Conservation (phyloP, 163 green algal species). For the Coccomyxa subellipsoidea region DNA sequence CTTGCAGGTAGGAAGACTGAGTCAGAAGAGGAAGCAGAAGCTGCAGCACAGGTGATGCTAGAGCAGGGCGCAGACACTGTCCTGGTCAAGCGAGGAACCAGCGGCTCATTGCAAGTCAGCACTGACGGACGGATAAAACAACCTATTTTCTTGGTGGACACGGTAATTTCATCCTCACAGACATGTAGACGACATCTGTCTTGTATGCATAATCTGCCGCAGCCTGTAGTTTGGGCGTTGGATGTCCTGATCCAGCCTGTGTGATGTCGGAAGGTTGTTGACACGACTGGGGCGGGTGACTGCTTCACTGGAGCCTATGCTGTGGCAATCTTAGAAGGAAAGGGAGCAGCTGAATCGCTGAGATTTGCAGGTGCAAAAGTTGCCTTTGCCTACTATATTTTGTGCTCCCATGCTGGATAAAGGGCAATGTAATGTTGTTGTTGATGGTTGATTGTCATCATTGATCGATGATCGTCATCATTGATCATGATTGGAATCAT, state of each 20-base stretch:
- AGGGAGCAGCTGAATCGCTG: slow-evolving; percentile 49
- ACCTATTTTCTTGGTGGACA: slow-evolving; percentile 16
- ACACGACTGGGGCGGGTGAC: slow-evolving; percentile 92
- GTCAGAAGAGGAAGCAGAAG: slow-evolving; percentile 44
- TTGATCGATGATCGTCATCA: too few relatives aligned
- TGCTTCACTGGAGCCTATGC: slow-evolving; percentile 90
- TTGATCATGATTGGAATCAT: too few relatives aligned
- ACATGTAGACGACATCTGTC: background rate
- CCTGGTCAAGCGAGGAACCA: slow-evolving; percentile 84
- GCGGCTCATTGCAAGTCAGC: slow-evolving; percentile 69
- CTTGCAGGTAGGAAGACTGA: slow-evolving; percentile 49
- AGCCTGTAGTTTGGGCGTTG: background rate
- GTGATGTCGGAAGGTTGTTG: slow-evolving; percentile 80
- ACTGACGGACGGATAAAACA: background rate
- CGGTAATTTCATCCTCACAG: slow-evolving; percentile 7
- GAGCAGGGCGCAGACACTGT: slow-evolving; percentile 52
- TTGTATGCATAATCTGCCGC: background rate
- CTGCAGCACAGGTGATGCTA: slow-evolving; percentile 64
- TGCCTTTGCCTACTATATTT: too few relatives aligned
- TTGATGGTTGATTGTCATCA: too few relatives aligned
- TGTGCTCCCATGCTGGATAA: too few relatives aligned
- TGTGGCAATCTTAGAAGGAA: slow-evolving; percentile 74
- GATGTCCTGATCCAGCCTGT: too few relatives aligned
- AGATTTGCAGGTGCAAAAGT: slow-evolving; percentile 56
- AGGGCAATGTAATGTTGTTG: too few relatives aligned